Base-by-base conservation (phyloP, 805 yeast genomes). In the Teunomyces panamensis region DNA sequence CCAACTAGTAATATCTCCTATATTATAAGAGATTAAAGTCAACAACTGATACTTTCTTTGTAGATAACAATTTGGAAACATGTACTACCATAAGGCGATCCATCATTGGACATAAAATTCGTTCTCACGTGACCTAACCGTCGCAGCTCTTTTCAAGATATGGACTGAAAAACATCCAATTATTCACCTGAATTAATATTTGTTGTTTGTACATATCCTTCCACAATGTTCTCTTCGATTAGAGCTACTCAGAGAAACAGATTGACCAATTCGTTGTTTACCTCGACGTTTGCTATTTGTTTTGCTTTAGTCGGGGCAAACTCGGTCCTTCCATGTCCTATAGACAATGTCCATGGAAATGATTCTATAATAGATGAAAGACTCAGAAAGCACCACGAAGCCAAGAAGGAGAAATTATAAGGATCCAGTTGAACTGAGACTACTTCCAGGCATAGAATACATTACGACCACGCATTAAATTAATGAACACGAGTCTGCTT, bases 221-320 rank as follows among this genome's bases (percentile, higher is more conserved):
- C 24, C 13, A 53, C 17, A 37, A 81, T 81, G 85, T 78, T 71
- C 57, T 49, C 52, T 16, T 52, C 60, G 26, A 70, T 81, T 50
- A 80, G 73, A 65, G 87, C 88, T 9, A 71, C 81, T 4, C 74
- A 75, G 43, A 74, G 87, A 59, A 73, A 74, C 47, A 70, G 69
- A 52, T 68, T 85, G 44, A 84, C 89, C 17, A 76, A 78, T 42
- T 83, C 88, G 10, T 69, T 86, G 49, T 86, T 86, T 65, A 79
- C 85, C 20, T 81, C 89, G 14, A 85, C 94, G 0, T 85, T 85
- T 52, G 75, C 85, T n/a, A 80, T 87, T 27, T 85, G 91, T 32
- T 78, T 86, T 49, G 59, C 65, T 45, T 49, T 73, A 44, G 78
- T 73, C 4, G 79, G 85, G 13, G 83, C 84, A 11, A 84, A 81